These are phyloP conservation scores for Podospora bellae-mahoneyi DNA, from an alignment of 495 filamentous ascomycete genomes.

Conservation along the genomic window DNA sequence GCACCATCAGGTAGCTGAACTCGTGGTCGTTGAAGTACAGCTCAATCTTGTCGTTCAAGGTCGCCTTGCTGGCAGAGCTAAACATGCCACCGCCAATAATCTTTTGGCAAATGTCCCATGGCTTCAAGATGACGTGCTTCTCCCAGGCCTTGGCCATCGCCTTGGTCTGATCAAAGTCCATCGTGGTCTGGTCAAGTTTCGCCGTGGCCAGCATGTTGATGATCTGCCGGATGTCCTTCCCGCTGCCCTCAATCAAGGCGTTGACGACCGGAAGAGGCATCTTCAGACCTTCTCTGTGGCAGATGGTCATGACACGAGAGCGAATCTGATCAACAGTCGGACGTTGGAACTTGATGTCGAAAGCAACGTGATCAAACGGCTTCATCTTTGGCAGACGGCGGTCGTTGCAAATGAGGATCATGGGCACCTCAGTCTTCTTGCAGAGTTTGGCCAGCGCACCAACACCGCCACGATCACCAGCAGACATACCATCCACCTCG, in stretches of 20 bases:
- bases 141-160: conserved; percentile 97
- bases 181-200: conserved; percentile 73
- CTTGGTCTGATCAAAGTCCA: conserved; percentile 80
- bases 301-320: conserved; percentile 88
- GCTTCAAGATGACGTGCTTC: conserved; percentile 92
- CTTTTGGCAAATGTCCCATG: conserved; percentile 95
- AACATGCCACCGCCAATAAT: conserved; percentile 88
- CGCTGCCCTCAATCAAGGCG: conserved; percentile 88
- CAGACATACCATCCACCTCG: conserved; percentile 98
- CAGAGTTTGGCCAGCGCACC: conserved; percentile 90
- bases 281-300: conserved; percentile 84
- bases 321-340: conserved; percentile 86
- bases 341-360: conserved; percentile 80
- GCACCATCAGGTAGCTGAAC: conserved; percentile 93
- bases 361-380: conserved; percentile 82
- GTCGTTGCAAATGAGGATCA: conserved; percentile 98
- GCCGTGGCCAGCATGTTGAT: conserved; percentile 98
- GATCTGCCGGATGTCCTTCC: conserved; percentile 93
- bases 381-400: conserved; percentile 93
- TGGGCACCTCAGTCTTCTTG: conserved; percentile 89
- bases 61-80: conserved; percentile 70
- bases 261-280: conserved; percentile 85
- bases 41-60: conserved; percentile 94
- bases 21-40: conserved; percentile 99
- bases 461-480: conserved; percentile 92